Conservation (phyloP, 768 basidiomycete species). For the Tricholoma matsutake region DNA sequence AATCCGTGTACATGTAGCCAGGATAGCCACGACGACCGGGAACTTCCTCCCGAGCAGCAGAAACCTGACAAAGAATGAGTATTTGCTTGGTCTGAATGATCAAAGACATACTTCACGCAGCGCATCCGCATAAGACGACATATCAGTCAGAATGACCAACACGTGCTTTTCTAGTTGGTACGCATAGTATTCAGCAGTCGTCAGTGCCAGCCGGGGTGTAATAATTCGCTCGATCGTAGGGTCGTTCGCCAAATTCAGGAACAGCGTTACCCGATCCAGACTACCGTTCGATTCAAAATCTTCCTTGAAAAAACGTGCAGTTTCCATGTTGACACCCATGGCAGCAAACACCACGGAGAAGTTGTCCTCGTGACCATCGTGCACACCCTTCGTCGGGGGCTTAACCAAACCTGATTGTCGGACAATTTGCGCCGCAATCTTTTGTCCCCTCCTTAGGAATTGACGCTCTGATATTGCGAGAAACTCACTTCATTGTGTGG, state of each 20-base stretch:
- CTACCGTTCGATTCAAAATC: slow-evolving; percentile 99
- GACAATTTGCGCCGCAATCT: slow-evolving; percentile 99
- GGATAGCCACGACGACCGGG: slow-evolving; percentile 99
- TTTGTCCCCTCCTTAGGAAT: slow-evolving; percentile 3
- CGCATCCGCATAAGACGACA: slow-evolving; percentile 97
- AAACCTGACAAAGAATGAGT: slow-evolving; percentile 55
- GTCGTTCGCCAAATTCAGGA: slow-evolving; percentile 98
- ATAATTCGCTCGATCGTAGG: slow-evolving; percentile 99
- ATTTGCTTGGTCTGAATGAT: neutral
- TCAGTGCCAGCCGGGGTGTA: slow-evolving; percentile 95
- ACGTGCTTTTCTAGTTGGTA: slow-evolving; percentile 99
- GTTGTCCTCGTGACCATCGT: slow-evolving; percentile 99
- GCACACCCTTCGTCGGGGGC: slow-evolving; percentile 93
- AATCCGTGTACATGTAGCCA: slow-evolving; percentile 98
- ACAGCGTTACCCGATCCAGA: slow-evolving; percentile 95
- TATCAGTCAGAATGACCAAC: slow-evolving; percentile 97
- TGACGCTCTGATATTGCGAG: neutral
- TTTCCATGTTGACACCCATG: slow-evolving; percentile 99
- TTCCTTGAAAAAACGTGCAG: slow-evolving; percentile 98
- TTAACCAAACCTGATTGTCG: slow-evolving; percentile 98
- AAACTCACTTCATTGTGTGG: slow-evolving; percentile 91
- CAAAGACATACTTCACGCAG: slow-evolving; percentile 73
- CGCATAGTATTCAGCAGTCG: slow-evolving; percentile 98
- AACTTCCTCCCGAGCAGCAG: slow-evolving; percentile 98
- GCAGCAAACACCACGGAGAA: slow-evolving; percentile 99